Conservation (phyloP, 2,329 filamentous ascomycete genomes). For the Epichloe amarillans region DNA sequence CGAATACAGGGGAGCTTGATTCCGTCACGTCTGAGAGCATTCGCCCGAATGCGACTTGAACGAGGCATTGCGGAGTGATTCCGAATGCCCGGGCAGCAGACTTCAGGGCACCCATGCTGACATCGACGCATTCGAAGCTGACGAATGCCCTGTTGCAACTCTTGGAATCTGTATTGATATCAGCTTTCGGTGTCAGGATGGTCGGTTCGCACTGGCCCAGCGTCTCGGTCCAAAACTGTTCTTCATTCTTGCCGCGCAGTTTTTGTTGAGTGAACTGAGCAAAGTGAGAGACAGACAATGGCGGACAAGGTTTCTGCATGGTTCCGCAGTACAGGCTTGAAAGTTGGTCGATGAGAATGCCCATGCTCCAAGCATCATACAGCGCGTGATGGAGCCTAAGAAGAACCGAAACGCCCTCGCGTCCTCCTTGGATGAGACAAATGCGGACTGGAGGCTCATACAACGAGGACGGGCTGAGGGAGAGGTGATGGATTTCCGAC, state of each 20-base stretch:
- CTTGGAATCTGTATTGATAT: neutral
- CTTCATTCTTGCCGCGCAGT: neutral
- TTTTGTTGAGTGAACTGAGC: neutral
- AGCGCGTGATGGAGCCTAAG: neutral
- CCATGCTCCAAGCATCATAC: neutral
- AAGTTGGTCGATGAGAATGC: neutral
- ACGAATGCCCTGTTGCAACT: neutral
- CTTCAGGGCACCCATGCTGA: constrained; percentile 2
- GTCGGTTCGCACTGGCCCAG: neutral
- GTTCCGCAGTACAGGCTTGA: neutral
- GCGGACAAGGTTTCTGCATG: neutral
- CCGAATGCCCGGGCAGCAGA: constrained; percentile 1
- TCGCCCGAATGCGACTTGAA: constrained; percentile 4
- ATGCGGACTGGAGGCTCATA: neutral
- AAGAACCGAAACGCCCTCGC: neutral
- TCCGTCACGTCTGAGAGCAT: neutral
- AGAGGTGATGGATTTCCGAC: neutral
- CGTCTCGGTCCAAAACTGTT: neutral
- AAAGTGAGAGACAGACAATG: neutral
- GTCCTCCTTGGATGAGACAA: neutral
- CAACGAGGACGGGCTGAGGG: neutral
- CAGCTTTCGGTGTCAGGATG: neutral
- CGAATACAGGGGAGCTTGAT: neutral
- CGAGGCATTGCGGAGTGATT: constrained; percentile 2
- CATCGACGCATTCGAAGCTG: constrained; percentile 2